Base-by-base conservation (phyloP, 2,329 filamentous ascomycete genomes). In the Clarireedia monteithiana region DNA sequence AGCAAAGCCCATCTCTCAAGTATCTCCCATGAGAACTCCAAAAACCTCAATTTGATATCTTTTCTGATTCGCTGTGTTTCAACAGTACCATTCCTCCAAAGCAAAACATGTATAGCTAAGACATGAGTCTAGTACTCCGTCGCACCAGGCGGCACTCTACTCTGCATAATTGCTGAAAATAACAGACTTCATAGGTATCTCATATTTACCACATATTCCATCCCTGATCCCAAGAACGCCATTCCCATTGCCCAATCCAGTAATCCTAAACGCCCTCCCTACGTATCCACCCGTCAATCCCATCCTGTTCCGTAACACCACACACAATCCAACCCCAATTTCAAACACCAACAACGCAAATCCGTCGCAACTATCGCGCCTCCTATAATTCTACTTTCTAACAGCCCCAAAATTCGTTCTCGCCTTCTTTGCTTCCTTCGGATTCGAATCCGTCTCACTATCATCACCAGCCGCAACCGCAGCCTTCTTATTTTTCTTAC, bases 391-490 rank as follows among this genome's bases (percentile, higher is more conserved):
- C 48, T 59, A 67, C 49, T 69, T 69, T 47, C 66, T 65, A 17
- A 60, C 59, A 45, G 59, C 63, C 0, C 67, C 65, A 55, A 67
- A 68, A 53, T 64, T 65, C 24, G 67, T 66, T 53, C 68, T 59
- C 15, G 59, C 55, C 50, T 69, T 69, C 64, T 69, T 69, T 4
- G 48, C 51, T 56, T 78, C 76, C 49, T 70, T 62, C 15, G 74
- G 72, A 55, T 85, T 81, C 23, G 73, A 71, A 53, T 85, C 81
- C 15, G 76, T 79, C 69, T 85, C 82, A 69, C 81, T 84, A 57
- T 85, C 82, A 26, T 80, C 73, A 4, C 59, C 71, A 4, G 68
- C 69, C 5, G 71, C 74, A 4, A 68, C 69, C 4, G 71, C 74
- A 30, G 74, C 74, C 65, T 78, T 80, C 67, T 78, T 78, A 61